phyloP scores from a whole-genome alignment of 2,329 filamentous ascomycete species.

The Venturiaceae sp. region DNA sequence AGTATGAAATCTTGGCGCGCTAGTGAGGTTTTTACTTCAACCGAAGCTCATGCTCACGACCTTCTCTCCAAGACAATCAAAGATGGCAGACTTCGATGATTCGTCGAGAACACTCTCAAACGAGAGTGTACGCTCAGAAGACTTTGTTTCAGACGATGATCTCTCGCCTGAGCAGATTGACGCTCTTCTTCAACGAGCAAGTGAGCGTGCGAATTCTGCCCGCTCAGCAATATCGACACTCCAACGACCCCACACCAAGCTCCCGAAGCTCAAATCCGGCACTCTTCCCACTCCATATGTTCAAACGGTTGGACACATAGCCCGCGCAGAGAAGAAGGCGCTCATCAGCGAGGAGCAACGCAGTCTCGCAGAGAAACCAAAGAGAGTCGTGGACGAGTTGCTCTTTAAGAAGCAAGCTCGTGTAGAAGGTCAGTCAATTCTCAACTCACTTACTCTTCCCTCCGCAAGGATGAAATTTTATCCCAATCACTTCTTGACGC shows the following conservation, averaged over 20 bases:
- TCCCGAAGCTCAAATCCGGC: conserved; percentile 1
- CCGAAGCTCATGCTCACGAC: no score
- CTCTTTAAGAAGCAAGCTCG: conserved; percentile 29
- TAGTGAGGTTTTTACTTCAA: no score
- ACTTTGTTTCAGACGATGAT: conserved; percentile 2
- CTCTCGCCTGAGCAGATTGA: conserved; percentile 6
- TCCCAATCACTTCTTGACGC: conserved; percentile 49
- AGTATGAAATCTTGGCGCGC: no score
- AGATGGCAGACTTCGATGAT: conserved; percentile 1
- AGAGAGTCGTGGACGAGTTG: conserved; percentile 45
- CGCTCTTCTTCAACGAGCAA: conserved; percentile 3
- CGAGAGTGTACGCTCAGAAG: conserved; percentile 4
- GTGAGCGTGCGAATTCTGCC: neutral
- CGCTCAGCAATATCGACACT: neutral
- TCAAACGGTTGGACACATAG: neutral
- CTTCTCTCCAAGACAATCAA: neutral
- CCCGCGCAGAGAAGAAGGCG: conserved; percentile 1
- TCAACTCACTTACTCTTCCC: conserved; percentile 2
- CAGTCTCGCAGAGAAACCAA: conserved; percentile 36
- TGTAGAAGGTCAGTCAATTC: conserved; percentile 5
- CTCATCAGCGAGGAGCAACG: conserved; percentile 25
- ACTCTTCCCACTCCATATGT: conserved; percentile 5
- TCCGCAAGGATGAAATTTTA: conserved; percentile 10
- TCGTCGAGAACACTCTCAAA: conserved; percentile 5
- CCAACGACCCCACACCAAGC: neutral